Evolutionary conservation across 2,329 filamentous ascomycete species (phyloP), one percentile per base, ranked within the genome.

Genomic region (Ceratocystis eucalypticola): DNA sequence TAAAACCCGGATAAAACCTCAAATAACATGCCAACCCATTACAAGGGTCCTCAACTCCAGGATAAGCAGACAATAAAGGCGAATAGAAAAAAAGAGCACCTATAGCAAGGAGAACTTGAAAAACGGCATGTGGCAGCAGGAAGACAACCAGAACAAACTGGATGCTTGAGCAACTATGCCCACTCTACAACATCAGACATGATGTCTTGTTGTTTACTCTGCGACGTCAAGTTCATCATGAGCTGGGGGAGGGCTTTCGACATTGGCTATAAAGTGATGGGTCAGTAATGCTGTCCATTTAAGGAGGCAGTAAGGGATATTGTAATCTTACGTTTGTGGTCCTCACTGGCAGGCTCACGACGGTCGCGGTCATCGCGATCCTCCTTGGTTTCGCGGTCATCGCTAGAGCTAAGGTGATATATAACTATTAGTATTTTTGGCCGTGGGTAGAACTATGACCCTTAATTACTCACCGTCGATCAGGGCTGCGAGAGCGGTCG

Each of bases 221-320:
- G 92, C 93, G 74, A 94, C 92, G 76, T 99, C 94, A 74, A 97
- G 84, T 74, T 99, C 94, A 76, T 99, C 94, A 74, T 96, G 91
- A 72, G 86, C 87, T 70, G 89, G 87, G 69, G 89, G 85, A 71
- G 90, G 88, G 72, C 89, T 90, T 71, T 95, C 91, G 72, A 88
- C 28, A 55, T 65, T 22, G 17, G 64, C 65, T 66, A 62, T 17
- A 22, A 3, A 41, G 8, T 41, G 10, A 44, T 17, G 15, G 17
- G 28, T 61, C 22, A 20, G 48, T 17, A 5, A 53, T 7, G 22
- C 6, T 20, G 17, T 22, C 4, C n/a, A 20, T 33, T n/a, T 6
- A 15, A 22, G 33, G 5, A 7, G 22, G 15, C 8, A 22, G 17
- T 17, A 22, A 66, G 65, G 68, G 22, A 64, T 64, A 68, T 65